Conservation (phyloP, 495 filamentous ascomycete species). For the Penicillium paxilli region DNA sequence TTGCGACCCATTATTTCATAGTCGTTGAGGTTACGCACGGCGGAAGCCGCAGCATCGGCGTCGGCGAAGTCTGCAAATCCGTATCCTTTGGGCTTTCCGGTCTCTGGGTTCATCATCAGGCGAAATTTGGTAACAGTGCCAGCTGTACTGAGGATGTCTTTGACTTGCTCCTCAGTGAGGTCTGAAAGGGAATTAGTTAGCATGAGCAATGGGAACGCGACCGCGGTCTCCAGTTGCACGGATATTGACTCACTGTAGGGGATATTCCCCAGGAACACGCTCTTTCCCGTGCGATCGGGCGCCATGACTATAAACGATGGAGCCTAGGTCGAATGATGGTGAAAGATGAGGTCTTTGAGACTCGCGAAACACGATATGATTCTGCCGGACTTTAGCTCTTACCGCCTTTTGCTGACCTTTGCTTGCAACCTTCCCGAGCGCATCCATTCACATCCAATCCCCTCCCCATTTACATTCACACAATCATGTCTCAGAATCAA, state of each 20-base stretch:
- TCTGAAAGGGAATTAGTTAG: constrained; percentile 49
- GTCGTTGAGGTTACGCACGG: constrained; percentile 94
- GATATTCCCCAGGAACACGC: constrained; percentile 85
- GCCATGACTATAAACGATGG: constrained; percentile 44
- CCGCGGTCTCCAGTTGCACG: neutral
- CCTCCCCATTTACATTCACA: constrained; percentile 24
- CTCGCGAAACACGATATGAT: constrained; percentile 10
- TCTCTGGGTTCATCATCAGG: constrained; percentile 93
- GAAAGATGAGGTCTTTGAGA: constrained; percentile 1
- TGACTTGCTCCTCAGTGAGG: constrained; percentile 91
- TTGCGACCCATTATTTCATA: constrained; percentile 95
- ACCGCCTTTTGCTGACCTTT: constrained; percentile 24
- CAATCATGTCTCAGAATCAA: constrained; percentile 57
- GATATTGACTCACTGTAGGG: constrained; percentile 53
- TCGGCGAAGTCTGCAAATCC: constrained; percentile 95
- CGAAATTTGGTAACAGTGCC: constrained; percentile 92
- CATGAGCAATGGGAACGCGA: neutral
- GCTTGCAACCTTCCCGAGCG: constrained; percentile 22
- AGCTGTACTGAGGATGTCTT: constrained; percentile 82
- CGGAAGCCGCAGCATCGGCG: constrained; percentile 85
- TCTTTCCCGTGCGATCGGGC: constrained; percentile 57
- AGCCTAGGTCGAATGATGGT: constrained; percentile 9
- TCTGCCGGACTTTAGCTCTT: constrained; percentile 24
- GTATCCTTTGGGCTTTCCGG: constrained; percentile 92
- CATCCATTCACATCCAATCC: constrained; percentile 18